Evolutionary conservation across 306 rosid genomes (phyloP), one percentile per base, ranked within the genome.

Genomic region (Fagus crenata): DNA sequence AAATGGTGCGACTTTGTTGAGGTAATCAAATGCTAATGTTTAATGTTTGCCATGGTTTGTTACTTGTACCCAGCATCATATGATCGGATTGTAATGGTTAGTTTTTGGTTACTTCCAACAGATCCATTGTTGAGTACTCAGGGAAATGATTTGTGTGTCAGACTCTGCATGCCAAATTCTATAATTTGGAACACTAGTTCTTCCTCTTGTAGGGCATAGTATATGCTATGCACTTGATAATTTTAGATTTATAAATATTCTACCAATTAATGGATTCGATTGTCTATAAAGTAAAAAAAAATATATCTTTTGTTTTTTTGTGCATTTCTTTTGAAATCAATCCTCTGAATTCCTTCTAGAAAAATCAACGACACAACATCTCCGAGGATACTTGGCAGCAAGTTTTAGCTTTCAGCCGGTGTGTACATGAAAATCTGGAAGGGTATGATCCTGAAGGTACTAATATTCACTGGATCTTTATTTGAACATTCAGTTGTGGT

Each of bases 361-460:
- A 89, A 83, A 91, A 88, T 80, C 99, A 92, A 77, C 90, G 99
- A 61, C 87, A 92, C 87, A 96, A 92, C 87, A 92, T 96, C 80
- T 89, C 97, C 2, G 97, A 96, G 86, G 99, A 96, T 86, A 92
- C 98, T 14, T 96, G 99, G 99, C 85, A 80, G 80, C 99, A 96
- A 87, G 98, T 92, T 73, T 84, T 96, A 69, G 93, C 99, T 85
- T 96, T 96, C 83, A 96, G 98, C 85, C 83, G 91, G 80, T 87
- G 93, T 83, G 96, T 92, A 11, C 97, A 86, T 22, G 96, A 96
- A 82, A 91, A 77, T 87, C 81, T 96, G 87, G 93, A 89, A 67
- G 97, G 97, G 65, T 96, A 96, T 84, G 99, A 96, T 84, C 93
- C 93, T 49, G 97, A 89, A 92, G 99, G 99, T 95, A 92, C 70